A percentile compares a stretch with the other conserved stretches of the same genome.
Conservation (phyloP, 1,284 basidiomycete genomes). For the Mycocalia duriaeana region DNA sequence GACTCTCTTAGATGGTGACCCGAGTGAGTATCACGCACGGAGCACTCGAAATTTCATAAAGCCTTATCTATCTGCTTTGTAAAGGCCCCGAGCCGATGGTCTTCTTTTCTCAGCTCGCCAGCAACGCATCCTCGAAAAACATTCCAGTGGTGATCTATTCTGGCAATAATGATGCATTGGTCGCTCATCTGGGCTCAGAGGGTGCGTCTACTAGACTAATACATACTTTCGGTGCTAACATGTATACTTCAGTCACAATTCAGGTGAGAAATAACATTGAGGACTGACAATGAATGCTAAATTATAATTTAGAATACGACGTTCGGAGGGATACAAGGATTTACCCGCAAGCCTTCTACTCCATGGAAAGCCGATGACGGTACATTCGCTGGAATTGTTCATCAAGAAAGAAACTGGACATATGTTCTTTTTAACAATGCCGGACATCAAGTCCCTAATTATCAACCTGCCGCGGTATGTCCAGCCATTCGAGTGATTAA, state of each 20-base stretch:
- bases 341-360: constrained; percentile 60
- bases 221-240: not conserved
- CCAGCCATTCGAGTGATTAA: not conserved
- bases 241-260: constrained; percentile 44
- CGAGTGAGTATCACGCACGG: not conserved
- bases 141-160: constrained; percentile 57
- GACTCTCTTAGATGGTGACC: not conserved
- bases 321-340: constrained; percentile 70
- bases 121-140: constrained; percentile 47
- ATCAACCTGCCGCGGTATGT: constrained; percentile 48
- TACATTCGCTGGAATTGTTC: constrained; percentile 60
- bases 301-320: constrained; percentile 55
- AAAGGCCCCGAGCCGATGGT: constrained; percentile 38
- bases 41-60: too few species aligned
- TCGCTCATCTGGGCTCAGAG: constrained; percentile 63
- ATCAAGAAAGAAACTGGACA: constrained; percentile 67
- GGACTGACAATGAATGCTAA: not conserved
- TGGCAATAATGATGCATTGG: constrained; percentile 64
- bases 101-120: constrained; percentile 60
- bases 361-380: constrained; percentile 57
- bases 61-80: not conserved
- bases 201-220: constrained; percentile 29
- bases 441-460: constrained; percentile 52
- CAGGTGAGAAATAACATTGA: constrained; percentile 35
- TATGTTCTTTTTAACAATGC: constrained; percentile 55